Evolutionary conservation across 768 basidiomycete species (phyloP).

Genomic region (Lactifluus echinatus): DNA sequence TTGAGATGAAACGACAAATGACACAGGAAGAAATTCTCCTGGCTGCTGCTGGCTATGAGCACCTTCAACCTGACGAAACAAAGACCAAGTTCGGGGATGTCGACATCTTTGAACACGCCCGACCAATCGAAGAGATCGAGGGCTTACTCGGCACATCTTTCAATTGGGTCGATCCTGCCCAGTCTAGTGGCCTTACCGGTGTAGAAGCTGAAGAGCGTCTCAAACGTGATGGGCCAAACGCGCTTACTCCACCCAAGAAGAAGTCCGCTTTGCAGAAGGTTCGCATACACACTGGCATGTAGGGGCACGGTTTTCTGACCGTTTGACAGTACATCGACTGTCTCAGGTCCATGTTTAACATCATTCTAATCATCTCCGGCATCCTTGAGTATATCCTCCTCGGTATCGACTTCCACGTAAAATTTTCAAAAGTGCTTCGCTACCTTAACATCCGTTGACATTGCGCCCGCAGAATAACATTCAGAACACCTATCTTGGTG

Average conservation of each 20-base stretch:
- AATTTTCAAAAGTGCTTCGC: not conserved
- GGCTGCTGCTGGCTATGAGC: constrained; percentile 60
- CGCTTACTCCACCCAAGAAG: constrained; percentile 60
- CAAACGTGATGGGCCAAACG: constrained; percentile 48
- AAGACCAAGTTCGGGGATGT: constrained; percentile 33
- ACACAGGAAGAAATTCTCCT: constrained; percentile 62
- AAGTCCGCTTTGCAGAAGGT: constrained; percentile 60
- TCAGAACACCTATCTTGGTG: constrained; percentile 60
- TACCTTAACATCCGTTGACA: constrained; percentile 9
- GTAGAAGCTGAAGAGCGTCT: constrained; percentile 48
- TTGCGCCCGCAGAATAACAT: constrained; percentile 39
- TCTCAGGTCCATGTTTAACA: constrained; percentile 53
- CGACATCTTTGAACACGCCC: constrained; percentile 51
- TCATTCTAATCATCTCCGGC: constrained; percentile 57
- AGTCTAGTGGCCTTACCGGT: constrained; percentile 42
- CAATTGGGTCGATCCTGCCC: constrained; percentile 42
- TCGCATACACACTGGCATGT: constrained; percentile 2
- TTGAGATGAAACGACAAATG: constrained; percentile 52
- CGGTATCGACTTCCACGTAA: constrained; percentile 51
- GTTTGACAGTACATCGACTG: constrained; percentile 50
- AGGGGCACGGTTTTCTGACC: not conserved
- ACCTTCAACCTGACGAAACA: constrained; percentile 35
- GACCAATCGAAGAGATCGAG: constrained; percentile 35
- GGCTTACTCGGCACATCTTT: constrained; percentile 40
- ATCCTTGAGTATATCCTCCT: constrained; percentile 58